These are phyloP conservation scores for Copromyces sp. DNA, from an alignment of 495 filamentous ascomycete species.

Conservation along the genomic window DNA sequence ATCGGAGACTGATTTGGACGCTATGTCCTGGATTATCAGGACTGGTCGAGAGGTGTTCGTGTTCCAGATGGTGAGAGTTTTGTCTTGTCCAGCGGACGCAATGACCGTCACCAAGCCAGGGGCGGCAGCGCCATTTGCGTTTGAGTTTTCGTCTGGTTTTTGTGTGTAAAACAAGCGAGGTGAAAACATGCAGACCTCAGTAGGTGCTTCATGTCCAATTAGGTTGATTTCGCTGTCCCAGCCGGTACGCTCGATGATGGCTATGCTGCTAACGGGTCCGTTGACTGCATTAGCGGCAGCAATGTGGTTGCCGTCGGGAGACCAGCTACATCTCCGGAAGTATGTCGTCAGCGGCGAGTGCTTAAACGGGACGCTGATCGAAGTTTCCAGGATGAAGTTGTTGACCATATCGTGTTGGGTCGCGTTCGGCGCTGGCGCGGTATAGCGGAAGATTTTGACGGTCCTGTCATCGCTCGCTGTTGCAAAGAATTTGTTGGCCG, in stretches of 20 bases:
- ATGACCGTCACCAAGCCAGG: slow-evolving; percentile 74
- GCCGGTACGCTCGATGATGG: slow-evolving; percentile 80
- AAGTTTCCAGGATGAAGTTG: slow-evolving; percentile 87
- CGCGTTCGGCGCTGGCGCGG: slow-evolving; percentile 80
- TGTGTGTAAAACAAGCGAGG: slow-evolving; percentile 74
- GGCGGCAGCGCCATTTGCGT: slow-evolving; percentile 20
- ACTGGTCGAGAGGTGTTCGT: slow-evolving; percentile 86
- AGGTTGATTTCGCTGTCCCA: slow-evolving; percentile 98
- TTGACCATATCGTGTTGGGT: slow-evolving; percentile 87
- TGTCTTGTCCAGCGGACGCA: slow-evolving; percentile 93
- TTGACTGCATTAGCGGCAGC: slow-evolving; percentile 95
- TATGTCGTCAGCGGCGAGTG: slow-evolving; percentile 91
- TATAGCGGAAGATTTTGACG: slow-evolving; percentile 95
- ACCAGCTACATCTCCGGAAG: slow-evolving; percentile 94
- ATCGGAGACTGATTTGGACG: slow-evolving; percentile 84
- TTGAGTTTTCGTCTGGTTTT: slow-evolving; percentile 40
- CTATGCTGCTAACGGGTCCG: slow-evolving; percentile 91
- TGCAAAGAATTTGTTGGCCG: slow-evolving; percentile 98
- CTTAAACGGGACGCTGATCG: slow-evolving; percentile 72
- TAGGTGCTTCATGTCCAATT: slow-evolving; percentile 92
- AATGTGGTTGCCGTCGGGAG: slow-evolving; percentile 92
- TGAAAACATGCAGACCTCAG: slow-evolving; percentile 95
- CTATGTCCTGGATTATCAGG: slow-evolving; percentile 76
- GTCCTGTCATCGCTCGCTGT: slow-evolving; percentile 94
- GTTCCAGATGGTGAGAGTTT: slow-evolving; percentile 92